Evolutionary conservation across 495 filamentous ascomycete genomes (phyloP).

Genomic region (Talaromyces stipitatus): DNA sequence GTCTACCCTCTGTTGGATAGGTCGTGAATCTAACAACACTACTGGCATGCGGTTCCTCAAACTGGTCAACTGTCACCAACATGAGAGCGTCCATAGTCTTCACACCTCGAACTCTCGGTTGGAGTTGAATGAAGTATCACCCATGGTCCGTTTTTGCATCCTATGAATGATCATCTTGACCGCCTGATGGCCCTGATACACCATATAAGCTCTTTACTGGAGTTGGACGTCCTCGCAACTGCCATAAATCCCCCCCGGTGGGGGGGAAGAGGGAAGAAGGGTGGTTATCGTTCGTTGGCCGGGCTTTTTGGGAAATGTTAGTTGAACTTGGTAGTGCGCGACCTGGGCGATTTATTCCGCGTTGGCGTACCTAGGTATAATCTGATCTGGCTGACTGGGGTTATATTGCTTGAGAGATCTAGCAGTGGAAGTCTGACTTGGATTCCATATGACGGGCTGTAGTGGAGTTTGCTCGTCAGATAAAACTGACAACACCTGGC

Average conservation of each 20-base stretch:
- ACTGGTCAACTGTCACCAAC: slow-evolving; percentile 5
- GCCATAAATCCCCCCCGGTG: too few relatives aligned
- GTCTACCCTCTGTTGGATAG: slow-evolving; percentile 8
- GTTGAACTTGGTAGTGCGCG: slow-evolving; percentile 55
- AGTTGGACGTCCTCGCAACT: slow-evolving; percentile 48
- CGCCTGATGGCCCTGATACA: too few relatives aligned
- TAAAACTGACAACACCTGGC: not conserved
- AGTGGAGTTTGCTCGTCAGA: slow-evolving; percentile 50
- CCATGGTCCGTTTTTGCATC: slow-evolving; percentile 29
- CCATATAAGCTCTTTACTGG: slow-evolving; percentile 53
- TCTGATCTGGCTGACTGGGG: slow-evolving; percentile 44
- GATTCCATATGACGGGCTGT: slow-evolving; percentile 42
- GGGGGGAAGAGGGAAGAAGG: too few relatives aligned
- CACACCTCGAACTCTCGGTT: slow-evolving; percentile 56
- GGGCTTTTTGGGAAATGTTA: slow-evolving; percentile 39
- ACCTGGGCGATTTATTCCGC: slow-evolving; percentile 38
- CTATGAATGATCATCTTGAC: slow-evolving; percentile 43
- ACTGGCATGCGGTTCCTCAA: slow-evolving; percentile 6
- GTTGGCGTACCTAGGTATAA: slow-evolving; percentile 45
- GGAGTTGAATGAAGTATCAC: slow-evolving; percentile 47
- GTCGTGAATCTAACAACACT: not conserved
- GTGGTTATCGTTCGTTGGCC: slow-evolving; percentile 46
- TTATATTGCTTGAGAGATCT: slow-evolving; percentile 16
- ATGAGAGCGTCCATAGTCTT: slow-evolving; percentile 33
- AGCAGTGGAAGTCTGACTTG: slow-evolving; percentile 31